Evolutionary conservation across 179 eudicot species (phyloP).

Genomic region (Amaranthus tricolor): DNA sequence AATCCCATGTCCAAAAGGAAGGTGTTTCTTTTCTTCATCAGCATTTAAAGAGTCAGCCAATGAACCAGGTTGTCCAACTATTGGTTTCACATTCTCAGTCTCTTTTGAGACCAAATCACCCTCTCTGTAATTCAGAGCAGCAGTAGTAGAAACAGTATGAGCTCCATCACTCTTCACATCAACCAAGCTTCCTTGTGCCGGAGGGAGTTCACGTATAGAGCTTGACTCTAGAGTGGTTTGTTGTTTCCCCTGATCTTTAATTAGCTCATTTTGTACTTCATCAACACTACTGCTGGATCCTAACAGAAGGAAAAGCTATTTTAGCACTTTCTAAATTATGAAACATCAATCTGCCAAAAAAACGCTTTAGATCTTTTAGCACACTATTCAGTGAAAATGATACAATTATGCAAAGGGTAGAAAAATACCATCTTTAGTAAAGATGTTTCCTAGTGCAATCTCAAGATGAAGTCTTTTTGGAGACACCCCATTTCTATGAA

Average conservation of each 20-base stretch:
- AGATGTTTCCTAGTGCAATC: slow-evolving; percentile 78
- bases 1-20: slow-evolving; percentile 31
- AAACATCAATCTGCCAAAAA: not conserved
- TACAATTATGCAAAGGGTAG: slow-evolving; percentile 9
- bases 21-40: slow-evolving; percentile 39
- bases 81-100: slow-evolving; percentile 34
- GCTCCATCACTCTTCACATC: slow-evolving; percentile 41
- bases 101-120: slow-evolving; percentile 37
- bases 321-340: not conserved
- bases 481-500: slow-evolving; percentile 71
- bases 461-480: slow-evolving; percentile 92
- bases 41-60: slow-evolving; percentile 28
- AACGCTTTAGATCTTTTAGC: not conserved
- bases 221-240: slow-evolving; percentile 43
- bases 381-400: not conserved
- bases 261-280: slow-evolving; percentile 55
- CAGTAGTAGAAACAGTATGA: slow-evolving; percentile 38
- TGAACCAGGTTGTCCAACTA: slow-evolving; percentile 31
- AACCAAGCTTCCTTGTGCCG: slow-evolving; percentile 37
- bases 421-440: slow-evolving; percentile 62
- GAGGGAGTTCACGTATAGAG: slow-evolving; percentile 42
- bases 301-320: slow-evolving; percentile 14
- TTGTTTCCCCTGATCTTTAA: slow-evolving; percentile 60
- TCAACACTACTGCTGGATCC: slow-evolving; percentile 45
- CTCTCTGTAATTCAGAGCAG: slow-evolving; percentile 32